A percentile compares a stretch with the other conserved stretches of the same genome.
Evolutionary conservation across 2,329 filamentous ascomycete genomes (phyloP).

Genomic region (Paradendryphiella salina): DNA sequence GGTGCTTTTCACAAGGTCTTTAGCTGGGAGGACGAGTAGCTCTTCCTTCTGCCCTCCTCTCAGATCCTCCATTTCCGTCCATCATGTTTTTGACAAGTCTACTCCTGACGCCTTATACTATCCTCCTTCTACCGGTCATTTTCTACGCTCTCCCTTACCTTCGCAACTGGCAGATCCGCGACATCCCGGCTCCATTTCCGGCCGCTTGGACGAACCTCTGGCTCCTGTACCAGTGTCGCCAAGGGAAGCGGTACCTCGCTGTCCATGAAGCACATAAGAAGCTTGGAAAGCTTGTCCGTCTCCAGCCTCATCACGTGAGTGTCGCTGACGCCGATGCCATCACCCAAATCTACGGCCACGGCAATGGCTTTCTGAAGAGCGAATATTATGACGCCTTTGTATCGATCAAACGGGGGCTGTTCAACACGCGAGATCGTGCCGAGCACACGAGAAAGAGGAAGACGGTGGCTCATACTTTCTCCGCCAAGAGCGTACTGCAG

Average conservation of each 20-base stretch:
- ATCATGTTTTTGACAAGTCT: constrained; percentile 41
- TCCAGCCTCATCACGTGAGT: constrained; percentile 83
- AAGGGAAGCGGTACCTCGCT: constrained; percentile 60
- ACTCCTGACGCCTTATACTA: constrained; percentile 52
- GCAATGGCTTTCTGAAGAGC: constrained; percentile 58
- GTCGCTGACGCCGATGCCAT: constrained; percentile 81
- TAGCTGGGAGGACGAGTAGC: not conserved
- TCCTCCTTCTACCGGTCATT: constrained; percentile 55
- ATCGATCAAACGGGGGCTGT: constrained; percentile 80
- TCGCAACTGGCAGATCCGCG: constrained; percentile 57
- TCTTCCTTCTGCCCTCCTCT: not conserved
- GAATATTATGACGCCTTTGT: constrained; percentile 93
- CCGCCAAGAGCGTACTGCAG: constrained; percentile 75
- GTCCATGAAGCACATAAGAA: constrained; percentile 75
- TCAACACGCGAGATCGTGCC: constrained; percentile 81
- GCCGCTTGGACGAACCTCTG: constrained; percentile 76
- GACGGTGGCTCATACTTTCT: constrained; percentile 85
- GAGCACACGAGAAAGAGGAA: constrained; percentile 91
- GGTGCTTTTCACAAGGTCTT: not conserved
- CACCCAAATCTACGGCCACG: constrained; percentile 70
- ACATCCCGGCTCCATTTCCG: constrained; percentile 65
- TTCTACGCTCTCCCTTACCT: constrained; percentile 66
- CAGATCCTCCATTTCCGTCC: constrained; percentile 2
- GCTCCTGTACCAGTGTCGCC: constrained; percentile 67
- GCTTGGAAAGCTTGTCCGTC: constrained; percentile 76